These are phyloP conservation scores for Desmodesmus armatus DNA, from an alignment of 139 green algal genomes.

Conservation along the genomic window DNA sequence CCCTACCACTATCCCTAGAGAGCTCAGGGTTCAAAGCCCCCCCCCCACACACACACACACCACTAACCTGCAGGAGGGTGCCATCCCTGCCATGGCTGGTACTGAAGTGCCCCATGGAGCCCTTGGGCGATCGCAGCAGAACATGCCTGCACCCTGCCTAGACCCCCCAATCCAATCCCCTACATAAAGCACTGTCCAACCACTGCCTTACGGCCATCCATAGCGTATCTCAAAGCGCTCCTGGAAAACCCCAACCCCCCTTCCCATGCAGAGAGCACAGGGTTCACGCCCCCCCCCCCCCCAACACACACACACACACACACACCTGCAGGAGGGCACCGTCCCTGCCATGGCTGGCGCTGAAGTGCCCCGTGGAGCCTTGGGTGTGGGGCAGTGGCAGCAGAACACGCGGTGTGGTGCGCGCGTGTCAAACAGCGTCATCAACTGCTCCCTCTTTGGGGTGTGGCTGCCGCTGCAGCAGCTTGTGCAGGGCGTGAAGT, in stretches of 20 bases:
- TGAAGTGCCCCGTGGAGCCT: not conserved
- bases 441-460: conserved; percentile 49
- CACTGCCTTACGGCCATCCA: too few species aligned
- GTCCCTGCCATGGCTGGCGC: too few species aligned
- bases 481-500: conserved; percentile 48
- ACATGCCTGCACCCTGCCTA: not conserved
- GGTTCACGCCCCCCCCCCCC: not conserved
- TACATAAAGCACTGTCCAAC: too few species aligned
- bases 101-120: not conserved
- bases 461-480: conserved; percentile 37
- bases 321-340: conserved; percentile 22
- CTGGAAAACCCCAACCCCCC: not conserved
- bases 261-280: not conserved
- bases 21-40: not conserved
- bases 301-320: too few species aligned
- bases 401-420: conserved; percentile 34
- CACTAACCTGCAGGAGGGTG: conserved; percentile 13
- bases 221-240: too few species aligned
- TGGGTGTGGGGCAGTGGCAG: conserved; percentile 43
- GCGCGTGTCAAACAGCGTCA: conserved; percentile 48
- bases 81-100: too few species aligned
- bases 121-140: not conserved
- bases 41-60: too few species aligned
- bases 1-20: too few species aligned
- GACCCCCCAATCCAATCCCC: too few species aligned